phyloP scores from a whole-genome alignment of 1,284 basidiomycete species.

The Ustilago cynodontis region DNA sequence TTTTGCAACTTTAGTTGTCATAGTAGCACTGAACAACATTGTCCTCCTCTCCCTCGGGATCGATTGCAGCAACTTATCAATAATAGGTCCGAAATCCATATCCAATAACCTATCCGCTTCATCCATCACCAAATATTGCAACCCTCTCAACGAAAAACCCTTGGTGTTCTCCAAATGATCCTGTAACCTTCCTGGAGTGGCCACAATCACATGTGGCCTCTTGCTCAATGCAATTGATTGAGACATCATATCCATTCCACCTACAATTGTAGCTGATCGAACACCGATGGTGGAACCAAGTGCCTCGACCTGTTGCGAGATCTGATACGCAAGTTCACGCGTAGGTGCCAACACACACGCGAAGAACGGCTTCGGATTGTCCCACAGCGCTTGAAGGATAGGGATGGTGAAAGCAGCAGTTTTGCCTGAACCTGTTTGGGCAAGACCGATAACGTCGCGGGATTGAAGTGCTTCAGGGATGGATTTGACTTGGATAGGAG shows the following conservation, averaged over 20 bases:
- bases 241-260: constrained; percentile 93
- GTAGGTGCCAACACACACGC: constrained; percentile 95
- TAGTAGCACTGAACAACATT: constrained; percentile 98
- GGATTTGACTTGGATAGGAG: constrained; percentile 89
- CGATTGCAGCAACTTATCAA: constrained; percentile 96
- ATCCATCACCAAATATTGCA: constrained; percentile 95
- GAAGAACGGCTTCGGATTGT: constrained; percentile 92
- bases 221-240: constrained; percentile 95
- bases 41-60: constrained; percentile 95
- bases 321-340: constrained; percentile 97
- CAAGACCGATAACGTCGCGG: constrained; percentile 96
- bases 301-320: constrained; percentile 93
- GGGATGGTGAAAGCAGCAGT: constrained; percentile 97
- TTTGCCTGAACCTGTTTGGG: constrained; percentile 96
- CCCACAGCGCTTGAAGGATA: constrained; percentile 96
- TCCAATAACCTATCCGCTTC: constrained; percentile 97
- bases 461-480: constrained; percentile 91
- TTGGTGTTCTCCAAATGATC: constrained; percentile 99
- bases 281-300: constrained; percentile 83
- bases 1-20: constrained; percentile 99
- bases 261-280: constrained; percentile 89
- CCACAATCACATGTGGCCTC: constrained; percentile 85
- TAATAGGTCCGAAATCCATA: constrained; percentile 96
- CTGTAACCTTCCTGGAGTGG: constrained; percentile 92
- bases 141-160: constrained; percentile 87